Percentiles rank a stretch among this genome's conserved stretches.
These are phyloP conservation scores for Dalechampia spathulata DNA, from an alignment of 441 rosid genomes.

Conservation along the genomic window DNA sequence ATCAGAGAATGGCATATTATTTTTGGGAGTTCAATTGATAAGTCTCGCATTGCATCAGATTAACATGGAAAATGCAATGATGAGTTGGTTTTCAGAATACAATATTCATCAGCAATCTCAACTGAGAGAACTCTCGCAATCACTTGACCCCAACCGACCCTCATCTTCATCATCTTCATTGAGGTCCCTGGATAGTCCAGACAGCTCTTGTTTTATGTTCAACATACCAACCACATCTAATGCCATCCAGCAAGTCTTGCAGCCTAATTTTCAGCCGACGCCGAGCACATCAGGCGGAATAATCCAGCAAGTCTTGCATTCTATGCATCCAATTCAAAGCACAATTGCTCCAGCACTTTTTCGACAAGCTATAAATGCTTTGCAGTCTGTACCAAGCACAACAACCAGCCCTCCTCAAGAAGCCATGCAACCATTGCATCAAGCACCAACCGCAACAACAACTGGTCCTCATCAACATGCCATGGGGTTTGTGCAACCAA, in stretches of 20 bases:
- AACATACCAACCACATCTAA: slow-evolving; percentile 24
- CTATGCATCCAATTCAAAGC: neutral
- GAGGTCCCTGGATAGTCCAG: slow-evolving; percentile 58
- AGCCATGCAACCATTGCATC: slow-evolving; percentile 4
- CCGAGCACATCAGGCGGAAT: neutral
- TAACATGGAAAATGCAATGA: slow-evolving; percentile 46
- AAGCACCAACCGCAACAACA: neutral
- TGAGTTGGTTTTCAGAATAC: slow-evolving; percentile 43
- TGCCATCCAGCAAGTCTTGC: slow-evolving; percentile 10
- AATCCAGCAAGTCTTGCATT: slow-evolving; percentile 8
- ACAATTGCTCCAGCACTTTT: neutral
- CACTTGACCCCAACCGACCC: slow-evolving; percentile 25
- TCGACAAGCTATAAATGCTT: neutral
- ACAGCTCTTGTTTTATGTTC: slow-evolving; percentile 43
- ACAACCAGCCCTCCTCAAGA: slow-evolving; percentile 3
- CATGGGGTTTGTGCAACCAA: too few species aligned
- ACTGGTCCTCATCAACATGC: too few species aligned
- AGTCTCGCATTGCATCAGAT: slow-evolving; percentile 24
- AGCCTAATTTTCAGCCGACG: neutral
- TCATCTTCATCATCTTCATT: slow-evolving; percentile 68
- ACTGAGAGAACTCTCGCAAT: slow-evolving; percentile 22
- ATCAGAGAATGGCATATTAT: too few species aligned
- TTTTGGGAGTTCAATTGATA: neutral
- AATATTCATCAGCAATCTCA: slow-evolving; percentile 27
- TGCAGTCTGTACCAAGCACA: neutral